Base-by-base conservation (phyloP, 2,329 filamentous ascomycete species). In the Pseudogymnoascus sp. region DNA sequence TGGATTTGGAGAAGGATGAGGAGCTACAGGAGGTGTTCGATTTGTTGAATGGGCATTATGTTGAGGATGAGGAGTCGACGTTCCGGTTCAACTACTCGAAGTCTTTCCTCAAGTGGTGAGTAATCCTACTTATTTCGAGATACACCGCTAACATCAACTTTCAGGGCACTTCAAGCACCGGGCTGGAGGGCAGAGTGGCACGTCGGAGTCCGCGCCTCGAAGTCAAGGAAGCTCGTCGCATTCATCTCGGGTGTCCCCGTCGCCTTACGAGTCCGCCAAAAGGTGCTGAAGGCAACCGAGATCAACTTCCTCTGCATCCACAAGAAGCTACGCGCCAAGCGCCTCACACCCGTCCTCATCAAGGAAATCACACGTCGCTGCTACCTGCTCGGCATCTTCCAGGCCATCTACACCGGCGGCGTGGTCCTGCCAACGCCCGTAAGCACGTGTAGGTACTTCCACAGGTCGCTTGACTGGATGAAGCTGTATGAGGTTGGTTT, bases 271-370 rank as follows among this genome's bases (percentile, higher is more conserved):
- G 87, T 99, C 47, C 89, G 92, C 67, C 80, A 88, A 65, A 89
- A 89, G 65, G 78, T 84, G 63, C 77, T 99, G 65, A 84, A 86
- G 66, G 88, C 90, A 69, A 92, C 90, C 59, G 94, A 99, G 75
- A 94, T 99, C 77, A 99, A 99, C 80, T 99, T 97, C 77, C 87
- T 99, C 68, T 96, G 92, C 72, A 88, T 99, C 63, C 94, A 99
- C 82, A 97, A 97, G 82, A 97, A 97, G 78, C 85, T 99, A 33
- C 90, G 94, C 60, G 86, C 90, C 64, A 97, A 97, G 80, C 88
- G 94, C 62, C 85, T 99, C 47, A 87, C 94, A 0, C 94, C 94
- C 0, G 89, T 97, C 1, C 84, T 99, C 62, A 99, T 99, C 80
- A 97, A 97, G 76, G 94, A 99, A 75, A 91, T 99, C 70, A 99